Evolutionary conservation across 75 land plant species (phyloP).

Genomic region (Pseudotsuga menziesii): DNA sequence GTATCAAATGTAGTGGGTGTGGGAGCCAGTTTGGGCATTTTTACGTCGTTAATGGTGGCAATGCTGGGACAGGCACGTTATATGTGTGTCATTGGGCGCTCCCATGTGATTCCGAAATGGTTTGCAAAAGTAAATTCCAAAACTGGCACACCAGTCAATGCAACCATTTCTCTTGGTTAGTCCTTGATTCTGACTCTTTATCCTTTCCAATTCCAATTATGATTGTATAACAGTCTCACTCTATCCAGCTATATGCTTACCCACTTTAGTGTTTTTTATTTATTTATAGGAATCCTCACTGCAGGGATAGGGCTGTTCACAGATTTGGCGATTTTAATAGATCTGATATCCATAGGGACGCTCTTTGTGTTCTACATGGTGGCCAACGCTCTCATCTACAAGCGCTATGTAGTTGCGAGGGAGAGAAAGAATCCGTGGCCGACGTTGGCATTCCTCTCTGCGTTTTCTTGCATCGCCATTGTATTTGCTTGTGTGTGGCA

Average conservation of each 20-base stretch:
- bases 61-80: constrained; percentile 98
- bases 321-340: constrained; percentile 57
- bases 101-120: constrained; percentile 73
- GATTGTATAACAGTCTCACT: not conserved
- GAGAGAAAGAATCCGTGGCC: too few species aligned
- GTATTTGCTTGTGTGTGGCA: constrained; percentile 41
- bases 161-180: constrained; percentile 75
- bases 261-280: too few species aligned
- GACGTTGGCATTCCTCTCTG: constrained; percentile 48
- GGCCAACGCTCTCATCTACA: constrained; percentile 80
- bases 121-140: constrained; percentile 70
- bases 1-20: constrained; percentile 68
- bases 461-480: constrained; percentile 46
- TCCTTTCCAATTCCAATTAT: not conserved
- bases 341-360: constrained; percentile 86
- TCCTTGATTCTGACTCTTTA: constrained; percentile 1
- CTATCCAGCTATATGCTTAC: not conserved
- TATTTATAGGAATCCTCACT: constrained; percentile 26
- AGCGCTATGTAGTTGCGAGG: constrained; percentile 44
- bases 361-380: constrained; percentile 98
- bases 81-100: constrained; percentile 86
- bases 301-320: constrained; percentile 47
- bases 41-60: constrained; percentile 84
- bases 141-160: constrained; percentile 85
- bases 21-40: constrained; percentile 83